Conservation (phyloP, 176 grass and related monocot genomes). For the Melocanna baccifera region DNA sequence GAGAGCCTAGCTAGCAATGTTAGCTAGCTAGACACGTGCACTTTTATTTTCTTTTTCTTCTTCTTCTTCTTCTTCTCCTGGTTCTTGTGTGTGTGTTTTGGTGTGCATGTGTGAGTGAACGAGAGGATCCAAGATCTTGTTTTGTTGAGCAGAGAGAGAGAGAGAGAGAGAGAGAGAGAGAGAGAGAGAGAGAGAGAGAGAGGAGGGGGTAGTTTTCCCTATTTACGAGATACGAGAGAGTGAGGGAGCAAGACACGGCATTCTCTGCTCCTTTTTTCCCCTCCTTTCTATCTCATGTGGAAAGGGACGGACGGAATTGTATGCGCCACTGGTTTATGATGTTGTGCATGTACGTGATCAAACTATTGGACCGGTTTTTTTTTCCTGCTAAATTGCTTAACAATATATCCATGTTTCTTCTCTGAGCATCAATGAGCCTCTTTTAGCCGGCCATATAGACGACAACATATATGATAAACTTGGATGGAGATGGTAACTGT, state of each 20-base stretch:
- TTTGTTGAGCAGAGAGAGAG: too few species aligned
- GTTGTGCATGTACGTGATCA: background rate
- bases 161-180: too few species aligned
- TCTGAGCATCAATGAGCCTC: background rate
- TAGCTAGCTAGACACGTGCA: conserved; percentile 21
- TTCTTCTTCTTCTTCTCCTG: background rate
- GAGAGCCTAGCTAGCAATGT: conserved; percentile 34
- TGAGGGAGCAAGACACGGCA: conserved; percentile 39
- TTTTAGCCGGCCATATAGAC: background rate
- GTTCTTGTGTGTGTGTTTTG: too few species aligned
- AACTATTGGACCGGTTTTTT: background rate
- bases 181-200: too few species aligned
- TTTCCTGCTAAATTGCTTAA: background rate
- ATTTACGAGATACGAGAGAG: background rate
- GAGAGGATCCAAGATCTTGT: too few species aligned
- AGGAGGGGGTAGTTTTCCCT: conserved; percentile 34
- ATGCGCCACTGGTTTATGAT: conserved; percentile 12
- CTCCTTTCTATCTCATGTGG: conserved; percentile 35
- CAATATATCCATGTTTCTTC: background rate
- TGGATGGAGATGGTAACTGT: background rate
- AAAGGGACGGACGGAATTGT: conserved; percentile 26
- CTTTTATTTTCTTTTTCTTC: background rate
- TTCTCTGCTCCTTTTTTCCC: conserved; percentile 22
- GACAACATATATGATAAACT: background rate
- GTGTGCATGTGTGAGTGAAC: too few species aligned